Evolutionary conservation across 768 basidiomycete genomes (phyloP).

Genomic region (Suillus subluteus): DNA sequence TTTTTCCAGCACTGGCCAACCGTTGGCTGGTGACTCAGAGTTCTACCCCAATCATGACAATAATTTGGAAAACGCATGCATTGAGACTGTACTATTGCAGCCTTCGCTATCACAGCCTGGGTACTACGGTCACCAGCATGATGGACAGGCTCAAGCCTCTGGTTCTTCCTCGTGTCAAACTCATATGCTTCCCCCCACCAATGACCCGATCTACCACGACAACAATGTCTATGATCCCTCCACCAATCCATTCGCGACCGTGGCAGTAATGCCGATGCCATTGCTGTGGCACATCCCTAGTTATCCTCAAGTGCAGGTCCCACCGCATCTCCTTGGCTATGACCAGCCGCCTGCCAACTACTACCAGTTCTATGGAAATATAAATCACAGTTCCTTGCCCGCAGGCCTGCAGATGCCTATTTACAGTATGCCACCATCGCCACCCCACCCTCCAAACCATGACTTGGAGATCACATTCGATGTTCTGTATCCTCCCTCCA

Average conservation of each 20-base stretch:
- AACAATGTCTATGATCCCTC: background rate
- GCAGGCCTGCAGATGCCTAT: no score
- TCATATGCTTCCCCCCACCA: background rate
- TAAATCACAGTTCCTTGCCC: no score
- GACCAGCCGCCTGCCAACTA: background rate
- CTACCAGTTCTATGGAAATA: background rate
- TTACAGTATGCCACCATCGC: no score
- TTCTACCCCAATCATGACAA: background rate
- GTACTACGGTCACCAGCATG: background rate
- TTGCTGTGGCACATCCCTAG: background rate
- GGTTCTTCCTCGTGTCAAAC: background rate
- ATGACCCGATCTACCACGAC: background rate
- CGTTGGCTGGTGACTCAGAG: background rate
- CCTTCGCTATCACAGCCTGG: background rate
- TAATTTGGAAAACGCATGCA: background rate
- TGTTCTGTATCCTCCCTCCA: no score
- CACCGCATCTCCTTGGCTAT: background rate
- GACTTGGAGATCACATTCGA: no score
- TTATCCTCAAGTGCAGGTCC: background rate
- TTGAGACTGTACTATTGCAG: background rate
- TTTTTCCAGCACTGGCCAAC: background rate
- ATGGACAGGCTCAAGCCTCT: background rate
- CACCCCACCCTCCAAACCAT: no score
- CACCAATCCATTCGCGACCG: background rate
- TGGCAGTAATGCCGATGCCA: background rate